These are phyloP conservation scores for Mycena amicta DNA, from an alignment of 768 basidiomycete species.

Conservation along the genomic window DNA sequence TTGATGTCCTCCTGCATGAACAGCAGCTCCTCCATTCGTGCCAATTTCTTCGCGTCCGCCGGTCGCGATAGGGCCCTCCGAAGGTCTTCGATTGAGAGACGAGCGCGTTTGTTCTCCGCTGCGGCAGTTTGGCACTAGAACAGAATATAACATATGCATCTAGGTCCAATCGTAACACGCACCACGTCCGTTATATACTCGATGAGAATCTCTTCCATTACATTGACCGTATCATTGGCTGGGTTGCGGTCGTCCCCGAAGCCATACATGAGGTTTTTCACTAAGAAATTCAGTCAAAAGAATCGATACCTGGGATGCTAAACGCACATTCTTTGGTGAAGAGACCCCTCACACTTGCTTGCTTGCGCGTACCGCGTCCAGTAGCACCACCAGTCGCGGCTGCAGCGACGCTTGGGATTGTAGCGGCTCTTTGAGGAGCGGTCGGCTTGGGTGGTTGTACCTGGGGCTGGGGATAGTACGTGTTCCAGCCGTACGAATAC, in stretches of 20 bases:
- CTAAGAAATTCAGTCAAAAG: too few species aligned
- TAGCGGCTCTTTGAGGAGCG: not conserved
- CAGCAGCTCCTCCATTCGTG: slow-evolving; percentile 87
- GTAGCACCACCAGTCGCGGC: slow-evolving; percentile 41
- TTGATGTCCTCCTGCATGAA: slow-evolving; percentile 96
- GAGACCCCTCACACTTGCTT: slow-evolving; percentile 70
- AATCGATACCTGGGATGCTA: too few species aligned
- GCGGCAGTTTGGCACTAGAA: slow-evolving; percentile 73
- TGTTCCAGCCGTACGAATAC: not conserved
- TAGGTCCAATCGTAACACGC: slow-evolving; percentile 38
- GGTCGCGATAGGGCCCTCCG: slow-evolving; percentile 77
- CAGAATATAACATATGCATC: not conserved
- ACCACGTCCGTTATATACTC: slow-evolving; percentile 92
- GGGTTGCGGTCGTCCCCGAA: slow-evolving; percentile 92
- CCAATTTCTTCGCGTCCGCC: slow-evolving; percentile 90
- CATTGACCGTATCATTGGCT: slow-evolving; percentile 82
- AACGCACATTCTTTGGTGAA: slow-evolving; percentile 81
- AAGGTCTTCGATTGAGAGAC: slow-evolving; percentile 86
- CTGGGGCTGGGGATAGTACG: not conserved
- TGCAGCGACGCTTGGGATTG: slow-evolving; percentile 34
- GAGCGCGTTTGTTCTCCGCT: slow-evolving; percentile 66
- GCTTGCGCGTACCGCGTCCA: slow-evolving; percentile 58
- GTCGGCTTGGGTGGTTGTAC: not conserved
- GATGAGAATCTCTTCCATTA: slow-evolving; percentile 92
- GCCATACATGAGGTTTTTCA: slow-evolving; percentile 87